Base-by-base conservation (phyloP, 176 grass and related monocot genomes). In the Calamus simplicifolius region DNA sequence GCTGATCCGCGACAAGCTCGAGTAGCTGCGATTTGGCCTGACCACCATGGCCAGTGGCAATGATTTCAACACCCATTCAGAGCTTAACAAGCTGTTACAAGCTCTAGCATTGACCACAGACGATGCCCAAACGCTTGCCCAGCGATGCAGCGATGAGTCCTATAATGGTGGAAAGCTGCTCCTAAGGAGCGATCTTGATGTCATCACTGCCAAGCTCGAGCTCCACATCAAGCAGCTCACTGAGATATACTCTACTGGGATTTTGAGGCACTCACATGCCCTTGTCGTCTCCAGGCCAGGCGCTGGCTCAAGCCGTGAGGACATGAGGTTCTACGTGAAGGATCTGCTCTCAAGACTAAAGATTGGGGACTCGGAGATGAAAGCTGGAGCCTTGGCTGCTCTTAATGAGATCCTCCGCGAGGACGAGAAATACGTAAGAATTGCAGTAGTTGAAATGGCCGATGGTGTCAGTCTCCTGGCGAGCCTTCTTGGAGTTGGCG, bases 81-180 rank as follows among this genome's bases (percentile, higher is more conserved):
- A 73, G 73, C 75, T 93, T 29, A 17, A 5, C 1, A 51, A 4
- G 23, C 73, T 98, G 28, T 49, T 93, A n/a, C 67, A 58, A 13
- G 57, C 26, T n/a, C 67, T 81, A 4, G 50, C 30, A 53, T 89
- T 29, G 61, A 76, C 79, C 0, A 64, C 68, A 0, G 0, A 54
- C 0, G 73, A 57, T 12, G 69, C 73, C 23, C 66, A 29, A 35
- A 51, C 63, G 66, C 63, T 93, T 53, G 88, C 83, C 43, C 54
- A 66, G 23, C 73, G 74, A 58, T 92, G 94, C 75, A 54, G 67
- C 54, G 84, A 83, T 4, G 43, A 81, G 49, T 67, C 75, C 29
- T 93, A 92, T 28, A 67, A 51, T 5, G 84, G 94, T 18, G 94
- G 88, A 5, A 98, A 89, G 82, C 88, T 93, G 16, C 89, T 83